Base-by-base conservation (phyloP, 1,284 basidiomycete genomes). In the Cryptococcus sp. region DNA sequence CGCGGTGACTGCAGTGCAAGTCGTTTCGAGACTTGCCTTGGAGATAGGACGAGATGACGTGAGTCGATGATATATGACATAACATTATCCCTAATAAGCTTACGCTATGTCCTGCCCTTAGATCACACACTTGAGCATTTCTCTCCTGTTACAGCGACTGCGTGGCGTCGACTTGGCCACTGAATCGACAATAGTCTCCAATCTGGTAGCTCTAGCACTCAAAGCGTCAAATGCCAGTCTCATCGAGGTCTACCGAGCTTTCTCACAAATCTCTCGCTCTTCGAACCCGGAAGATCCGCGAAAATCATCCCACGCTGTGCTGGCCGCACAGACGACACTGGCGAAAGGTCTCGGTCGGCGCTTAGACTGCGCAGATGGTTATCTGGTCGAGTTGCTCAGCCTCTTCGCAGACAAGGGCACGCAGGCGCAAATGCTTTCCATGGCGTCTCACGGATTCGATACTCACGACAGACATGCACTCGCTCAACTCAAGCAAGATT, bases 331-430 rank as follows among this genome's bases (percentile, higher is more conserved):
- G 76, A 94, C 91, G 2, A 84, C 89, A 54, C 84, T 95, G 31
- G 90, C 91, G 4, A 87, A 88, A 70, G 89, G 90, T 64, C 76
- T 94, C 17, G 67, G 58, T 22, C 78, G 84, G 61, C 83, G 89
- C 47, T 84, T 89, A 3, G 89, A 91, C 65, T 81, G 90, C 13
- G 90, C 89, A 59, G 85, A 88, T 56, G 80, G 84, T 3, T 96
- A 93, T 74, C 82, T 98, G n/a, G 80, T 86, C 31, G 93, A 97
- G 74, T 82, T 96, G 8, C 82, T 98, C 45, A 85, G 86, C 2
- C 81, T 97, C 17, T 96, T 96, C 72, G 85, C 87, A 17, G 94
- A 97, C 70, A 94, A 94, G 77, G 94, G 92, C 22, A 87, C 93
- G 16, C 88, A 88, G 13, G 91, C 95, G 22, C 93, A 97, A 75